Percentiles rank a stretch among this genome's conserved stretches.
Evolutionary conservation across 139 green algal genomes (phyloP).

Genomic region (Pycnococcus provasolii): DNA sequence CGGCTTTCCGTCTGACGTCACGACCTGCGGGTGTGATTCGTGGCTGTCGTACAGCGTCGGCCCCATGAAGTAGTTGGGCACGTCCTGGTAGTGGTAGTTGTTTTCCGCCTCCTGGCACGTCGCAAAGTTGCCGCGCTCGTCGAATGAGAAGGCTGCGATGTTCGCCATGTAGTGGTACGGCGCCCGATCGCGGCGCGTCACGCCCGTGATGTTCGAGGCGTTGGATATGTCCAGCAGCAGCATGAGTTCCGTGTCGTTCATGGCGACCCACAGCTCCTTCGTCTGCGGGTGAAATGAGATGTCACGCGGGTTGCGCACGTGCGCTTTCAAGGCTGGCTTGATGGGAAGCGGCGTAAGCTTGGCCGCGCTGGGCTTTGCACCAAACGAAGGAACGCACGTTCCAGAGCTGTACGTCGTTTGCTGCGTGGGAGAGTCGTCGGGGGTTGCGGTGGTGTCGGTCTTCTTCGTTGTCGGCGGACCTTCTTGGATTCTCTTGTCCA

Average conservation of each 20-base stretch:
- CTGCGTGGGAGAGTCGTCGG: too few relatives aligned
- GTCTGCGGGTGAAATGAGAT: background rate
- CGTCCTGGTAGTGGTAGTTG: constrained; percentile 3
- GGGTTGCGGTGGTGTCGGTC: too few relatives aligned
- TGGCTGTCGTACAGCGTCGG: constrained; percentile 11
- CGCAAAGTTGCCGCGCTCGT: background rate
- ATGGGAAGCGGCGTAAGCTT: too few relatives aligned
- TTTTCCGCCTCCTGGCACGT: constrained; percentile 16
- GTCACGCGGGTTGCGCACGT: too few relatives aligned
- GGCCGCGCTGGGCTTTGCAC: too few relatives aligned
- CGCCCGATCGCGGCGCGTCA: background rate
- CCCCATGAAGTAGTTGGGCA: constrained; percentile 13
- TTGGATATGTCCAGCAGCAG: background rate
- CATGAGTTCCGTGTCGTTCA: background rate
- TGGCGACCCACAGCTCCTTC: constrained; percentile 6
- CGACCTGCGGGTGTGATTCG: background rate
- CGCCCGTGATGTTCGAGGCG: too few relatives aligned
- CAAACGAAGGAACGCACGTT: too few relatives aligned
- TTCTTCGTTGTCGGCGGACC: too few relatives aligned
- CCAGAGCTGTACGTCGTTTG: too few relatives aligned
- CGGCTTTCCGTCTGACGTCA: background rate
- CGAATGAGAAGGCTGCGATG: constrained; percentile 4
- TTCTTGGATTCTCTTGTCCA: too few relatives aligned
- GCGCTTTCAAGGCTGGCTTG: too few relatives aligned
- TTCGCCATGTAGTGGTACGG: constrained; percentile 18